These are phyloP conservation scores for Hericium erinaceus DNA, from an alignment of 768 basidiomycete species.

Conservation along the genomic window DNA sequence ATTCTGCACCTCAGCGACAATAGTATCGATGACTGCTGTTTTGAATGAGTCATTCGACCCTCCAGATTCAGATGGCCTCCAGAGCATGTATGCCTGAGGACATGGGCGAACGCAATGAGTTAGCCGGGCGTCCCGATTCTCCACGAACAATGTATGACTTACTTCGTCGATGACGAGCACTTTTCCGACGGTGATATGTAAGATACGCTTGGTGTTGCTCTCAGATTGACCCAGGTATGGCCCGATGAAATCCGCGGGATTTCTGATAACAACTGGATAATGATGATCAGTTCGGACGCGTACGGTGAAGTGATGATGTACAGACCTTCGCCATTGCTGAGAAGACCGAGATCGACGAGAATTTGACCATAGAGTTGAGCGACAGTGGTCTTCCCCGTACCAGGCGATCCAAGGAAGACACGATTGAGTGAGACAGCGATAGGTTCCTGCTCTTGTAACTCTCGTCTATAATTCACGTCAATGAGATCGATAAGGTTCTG, in stretches of 20 bases:
- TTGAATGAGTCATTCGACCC: conserved; percentile 40
- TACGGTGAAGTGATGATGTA: background rate
- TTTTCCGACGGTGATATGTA: conserved; percentile 50
- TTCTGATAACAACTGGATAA: conserved; percentile 50
- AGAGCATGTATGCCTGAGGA: conserved; percentile 57
- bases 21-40: conserved; percentile 62
- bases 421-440: conserved; percentile 51
- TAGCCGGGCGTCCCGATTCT: background rate
- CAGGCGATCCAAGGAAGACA: conserved; percentile 58
- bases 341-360: conserved; percentile 45
- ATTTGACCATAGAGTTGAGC: conserved; percentile 59
- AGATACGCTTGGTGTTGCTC: conserved; percentile 54
- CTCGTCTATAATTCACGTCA: conserved; percentile 48
- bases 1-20: conserved; percentile 66
- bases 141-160: conserved; percentile 1
- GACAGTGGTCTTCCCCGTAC: conserved; percentile 66
- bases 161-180: conserved; percentile 68
- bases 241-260: conserved; percentile 64
- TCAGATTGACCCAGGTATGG: conserved; percentile 50
- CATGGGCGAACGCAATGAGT: background rate
- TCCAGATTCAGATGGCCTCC: conserved; percentile 31
- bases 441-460: conserved; percentile 46
- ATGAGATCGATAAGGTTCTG: conserved; percentile 36
- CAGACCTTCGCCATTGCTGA: conserved; percentile 65
- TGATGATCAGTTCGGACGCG: background rate